Percentiles rank a stretch among this genome's conserved stretches.
Evolutionary conservation across 2,329 filamentous ascomycete genomes (phyloP).

Genomic region (Fusarium piperis): DNA sequence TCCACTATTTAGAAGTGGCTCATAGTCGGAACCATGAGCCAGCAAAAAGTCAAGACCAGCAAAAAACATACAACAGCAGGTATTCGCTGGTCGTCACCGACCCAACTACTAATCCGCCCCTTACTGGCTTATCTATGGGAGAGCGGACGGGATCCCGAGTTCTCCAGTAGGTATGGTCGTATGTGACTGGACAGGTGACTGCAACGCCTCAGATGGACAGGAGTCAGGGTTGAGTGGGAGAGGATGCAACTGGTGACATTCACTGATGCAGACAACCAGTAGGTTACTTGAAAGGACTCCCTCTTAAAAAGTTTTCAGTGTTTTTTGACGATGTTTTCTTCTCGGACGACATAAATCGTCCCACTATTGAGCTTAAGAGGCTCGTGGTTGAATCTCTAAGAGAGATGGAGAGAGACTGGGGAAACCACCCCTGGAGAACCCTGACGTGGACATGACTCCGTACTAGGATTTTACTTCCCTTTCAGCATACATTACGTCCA

Average conservation of each 20-base stretch:
- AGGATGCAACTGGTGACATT: not conserved
- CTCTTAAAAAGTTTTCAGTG: constrained; percentile 48
- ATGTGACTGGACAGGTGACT: not conserved
- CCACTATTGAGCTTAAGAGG: constrained; percentile 29
- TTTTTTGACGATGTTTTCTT: constrained; percentile 47
- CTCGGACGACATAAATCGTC: constrained; percentile 39
- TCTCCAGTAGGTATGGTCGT: not conserved
- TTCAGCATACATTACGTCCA: constrained; percentile 36
- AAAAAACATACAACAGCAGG: not conserved
- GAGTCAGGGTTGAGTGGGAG: not conserved
- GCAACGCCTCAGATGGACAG: not conserved
- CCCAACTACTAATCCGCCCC: not conserved
- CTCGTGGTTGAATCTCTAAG: constrained; percentile 21
- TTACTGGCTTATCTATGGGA: not conserved
- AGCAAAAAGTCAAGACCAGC: not conserved
- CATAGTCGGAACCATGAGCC: not conserved
- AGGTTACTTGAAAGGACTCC: not conserved
- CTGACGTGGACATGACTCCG: not conserved
- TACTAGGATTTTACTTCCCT: constrained; percentile 17
- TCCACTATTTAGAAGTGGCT: too few relatives aligned
- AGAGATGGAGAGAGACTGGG: constrained; percentile 21
- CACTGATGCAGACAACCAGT: not conserved
- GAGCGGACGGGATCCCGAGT: not conserved
- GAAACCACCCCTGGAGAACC: constrained; percentile 17
- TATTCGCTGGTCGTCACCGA: not conserved